Conservation (phyloP, 2,329 filamentous ascomycete species). For the Aspergillus neoniger region DNA sequence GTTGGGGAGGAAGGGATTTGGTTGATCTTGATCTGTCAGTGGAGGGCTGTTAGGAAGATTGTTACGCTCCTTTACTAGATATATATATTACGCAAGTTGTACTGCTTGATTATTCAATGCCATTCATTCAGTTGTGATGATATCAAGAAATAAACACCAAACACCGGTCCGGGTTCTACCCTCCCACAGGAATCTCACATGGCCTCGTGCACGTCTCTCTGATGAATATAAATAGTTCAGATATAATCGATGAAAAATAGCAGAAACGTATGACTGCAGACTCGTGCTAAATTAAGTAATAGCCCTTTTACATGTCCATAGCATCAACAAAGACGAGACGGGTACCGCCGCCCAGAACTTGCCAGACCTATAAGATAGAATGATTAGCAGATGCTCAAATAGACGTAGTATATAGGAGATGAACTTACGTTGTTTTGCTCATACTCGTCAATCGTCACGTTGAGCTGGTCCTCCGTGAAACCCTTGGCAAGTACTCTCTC, state of each 20-base stretch:
- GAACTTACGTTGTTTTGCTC: slow-evolving; percentile 80
- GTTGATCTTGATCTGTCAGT: too few species aligned
- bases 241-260: not conserved
- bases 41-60: too few species aligned
- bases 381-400: slow-evolving; percentile 41
- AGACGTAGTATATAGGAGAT: not conserved
- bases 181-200: not conserved
- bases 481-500: slow-evolving; percentile 94
- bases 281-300: slow-evolving; percentile 5
- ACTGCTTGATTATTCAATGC: too few species aligned
- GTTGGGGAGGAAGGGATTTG: too few species aligned
- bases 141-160: not conserved
- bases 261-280: not conserved
- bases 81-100: too few species aligned
- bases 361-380: slow-evolving; percentile 64
- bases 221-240: not conserved
- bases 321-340: slow-evolving; percentile 69
- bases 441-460: slow-evolving; percentile 85
- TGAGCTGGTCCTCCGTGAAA: slow-evolving; percentile 92
- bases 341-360: slow-evolving; percentile 70
- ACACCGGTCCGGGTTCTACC: slow-evolving; percentile 10
- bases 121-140: too few species aligned
- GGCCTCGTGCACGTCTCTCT: not conserved
- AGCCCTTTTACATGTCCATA: slow-evolving; percentile 47
- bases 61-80: too few species aligned